Percentiles rank a stretch among this genome's conserved stretches.
Conservation (phyloP, 345 rosid species). For the Eucalyptus dawsonii region DNA sequence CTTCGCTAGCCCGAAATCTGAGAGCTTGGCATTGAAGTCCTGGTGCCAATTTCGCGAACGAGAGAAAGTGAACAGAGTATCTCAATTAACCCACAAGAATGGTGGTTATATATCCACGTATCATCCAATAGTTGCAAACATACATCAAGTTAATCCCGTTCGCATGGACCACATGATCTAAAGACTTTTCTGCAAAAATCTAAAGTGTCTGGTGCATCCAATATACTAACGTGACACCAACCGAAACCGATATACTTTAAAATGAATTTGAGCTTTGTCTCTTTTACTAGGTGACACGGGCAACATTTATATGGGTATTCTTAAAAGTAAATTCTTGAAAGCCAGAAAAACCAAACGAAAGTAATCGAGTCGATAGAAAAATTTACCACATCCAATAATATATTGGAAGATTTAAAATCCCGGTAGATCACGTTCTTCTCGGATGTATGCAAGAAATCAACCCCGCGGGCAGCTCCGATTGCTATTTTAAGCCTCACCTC, state of each 20-base stretch:
- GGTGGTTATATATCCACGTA: not conserved
- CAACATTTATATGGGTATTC: not conserved
- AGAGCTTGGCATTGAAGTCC: slow-evolving; percentile 70
- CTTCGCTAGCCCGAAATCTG: slow-evolving; percentile 83
- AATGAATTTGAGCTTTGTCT: not conserved
- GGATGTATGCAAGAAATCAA: slow-evolving; percentile 58
- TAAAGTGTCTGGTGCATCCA: not conserved
- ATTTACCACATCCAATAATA: slow-evolving; percentile 62
- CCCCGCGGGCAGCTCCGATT: slow-evolving; percentile 73
- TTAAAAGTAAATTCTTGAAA: not conserved
- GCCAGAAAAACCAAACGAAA: not conserved
- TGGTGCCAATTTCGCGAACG: not conserved
- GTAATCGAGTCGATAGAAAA: not conserved
- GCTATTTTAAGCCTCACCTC: slow-evolving; percentile 47
- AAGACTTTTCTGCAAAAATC: not conserved
- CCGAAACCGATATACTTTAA: not conserved
- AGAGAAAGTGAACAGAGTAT: not conserved
- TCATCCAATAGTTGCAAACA: not conserved
- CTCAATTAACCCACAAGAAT: not conserved
- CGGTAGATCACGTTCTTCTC: slow-evolving; percentile 73
- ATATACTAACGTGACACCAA: accelerated
- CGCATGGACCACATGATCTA: not conserved
- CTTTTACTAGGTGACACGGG: not conserved
- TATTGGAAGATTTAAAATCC: slow-evolving; percentile 77
- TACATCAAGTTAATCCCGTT: not conserved